Percentiles rank a stretch among this genome's conserved stretches.
Conservation (phyloP, 108 stramenopile species). For the Chaetoceros tenuissimus region DNA sequence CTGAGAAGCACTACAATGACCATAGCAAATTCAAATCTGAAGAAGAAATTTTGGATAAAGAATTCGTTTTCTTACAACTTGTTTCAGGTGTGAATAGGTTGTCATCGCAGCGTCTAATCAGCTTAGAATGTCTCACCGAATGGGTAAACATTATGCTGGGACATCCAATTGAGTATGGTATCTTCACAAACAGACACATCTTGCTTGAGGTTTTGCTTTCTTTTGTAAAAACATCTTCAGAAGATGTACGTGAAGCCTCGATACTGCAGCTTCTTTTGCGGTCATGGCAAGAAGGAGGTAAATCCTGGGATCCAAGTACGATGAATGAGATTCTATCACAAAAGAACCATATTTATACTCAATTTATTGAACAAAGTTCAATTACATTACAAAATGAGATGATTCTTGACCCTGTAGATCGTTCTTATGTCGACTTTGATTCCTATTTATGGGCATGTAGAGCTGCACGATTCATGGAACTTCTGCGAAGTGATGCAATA, state of each 20-base stretch:
- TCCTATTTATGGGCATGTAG: constrained; percentile 31
- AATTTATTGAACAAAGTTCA: background rate
- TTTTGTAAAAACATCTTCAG: background rate
- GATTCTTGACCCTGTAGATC: too few relatives aligned
- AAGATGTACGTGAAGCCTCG: background rate
- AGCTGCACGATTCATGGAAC: constrained; percentile 28
- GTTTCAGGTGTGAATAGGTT: background rate
- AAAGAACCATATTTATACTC: background rate
- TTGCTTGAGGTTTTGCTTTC: background rate
- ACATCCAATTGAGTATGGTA: background rate
- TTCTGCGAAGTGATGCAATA: constrained; percentile 10
- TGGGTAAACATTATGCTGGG: background rate
- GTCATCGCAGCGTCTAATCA: background rate
- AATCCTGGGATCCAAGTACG: background rate
- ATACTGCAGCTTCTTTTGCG: background rate
- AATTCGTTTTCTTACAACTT: background rate
- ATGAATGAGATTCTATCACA: background rate
- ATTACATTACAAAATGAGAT: background rate
- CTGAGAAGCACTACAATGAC: background rate
- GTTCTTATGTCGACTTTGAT: background rate
- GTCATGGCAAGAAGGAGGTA: background rate
- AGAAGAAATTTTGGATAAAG: background rate
- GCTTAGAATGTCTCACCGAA: background rate
- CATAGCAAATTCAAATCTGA: background rate
- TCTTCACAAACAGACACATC: background rate